phyloP scores from a whole-genome alignment of 176 grass and related monocot genomes.

The Chrysopogon serrulatus region DNA sequence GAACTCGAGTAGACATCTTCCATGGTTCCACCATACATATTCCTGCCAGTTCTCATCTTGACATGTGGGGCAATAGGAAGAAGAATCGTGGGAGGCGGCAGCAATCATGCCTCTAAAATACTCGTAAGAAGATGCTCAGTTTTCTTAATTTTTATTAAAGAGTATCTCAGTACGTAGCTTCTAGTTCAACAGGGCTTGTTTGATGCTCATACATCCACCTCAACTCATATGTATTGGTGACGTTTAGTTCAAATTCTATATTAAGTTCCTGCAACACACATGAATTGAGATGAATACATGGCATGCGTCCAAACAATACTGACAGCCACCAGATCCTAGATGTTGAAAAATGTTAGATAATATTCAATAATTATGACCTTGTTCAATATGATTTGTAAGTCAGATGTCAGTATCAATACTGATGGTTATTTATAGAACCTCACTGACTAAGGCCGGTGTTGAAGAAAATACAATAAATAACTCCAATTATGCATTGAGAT shows the following conservation, averaged over 20 bases:
- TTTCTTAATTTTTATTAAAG: not conserved
- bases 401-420: not conserved
- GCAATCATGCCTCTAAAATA: not conserved
- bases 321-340: not conserved
- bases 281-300: not conserved
- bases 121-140: not conserved
- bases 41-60: not conserved
- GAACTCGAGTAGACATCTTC: not conserved
- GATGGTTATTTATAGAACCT: not conserved
- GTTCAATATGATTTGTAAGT: not conserved
- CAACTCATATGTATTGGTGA: no score
- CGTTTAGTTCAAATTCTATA: no score
- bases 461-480: not conserved
- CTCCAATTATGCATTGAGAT: not conserved
- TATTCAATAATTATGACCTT: not conserved
- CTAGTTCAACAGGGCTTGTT: not conserved
- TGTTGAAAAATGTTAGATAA: not conserved
- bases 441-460: not conserved
- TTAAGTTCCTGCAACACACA: no score
- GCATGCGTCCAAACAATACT: not conserved
- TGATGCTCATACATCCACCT: no score
- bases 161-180: not conserved
- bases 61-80: not conserved
- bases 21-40: not conserved
- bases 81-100: not conserved